These are phyloP conservation scores for Calycina marina DNA, from an alignment of 2,329 filamentous ascomycete species.

Conservation along the genomic window DNA sequence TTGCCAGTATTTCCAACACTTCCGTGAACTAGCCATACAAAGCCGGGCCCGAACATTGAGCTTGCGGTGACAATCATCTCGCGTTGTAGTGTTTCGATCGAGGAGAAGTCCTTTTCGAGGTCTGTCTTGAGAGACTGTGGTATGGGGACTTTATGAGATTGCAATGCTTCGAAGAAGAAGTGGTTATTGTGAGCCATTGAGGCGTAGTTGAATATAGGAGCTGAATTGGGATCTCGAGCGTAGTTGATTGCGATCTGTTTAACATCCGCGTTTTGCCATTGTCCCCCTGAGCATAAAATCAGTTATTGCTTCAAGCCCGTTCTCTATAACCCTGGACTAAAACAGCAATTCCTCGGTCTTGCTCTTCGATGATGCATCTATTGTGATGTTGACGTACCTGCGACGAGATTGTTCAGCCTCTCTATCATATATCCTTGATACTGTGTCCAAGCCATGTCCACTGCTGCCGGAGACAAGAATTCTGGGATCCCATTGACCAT, in stretches of 20 bases:
- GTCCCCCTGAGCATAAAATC: slow-evolving; percentile 10
- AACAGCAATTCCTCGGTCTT: too few relatives aligned
- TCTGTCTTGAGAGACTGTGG: slow-evolving; percentile 38
- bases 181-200: slow-evolving; percentile 90
- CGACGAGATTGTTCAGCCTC: slow-evolving; percentile 60
- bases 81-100: slow-evolving; percentile 63
- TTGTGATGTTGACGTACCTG: slow-evolving; percentile 54
- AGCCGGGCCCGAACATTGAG: slow-evolving; percentile 93
- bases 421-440: slow-evolving; percentile 65
- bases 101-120: slow-evolving; percentile 62
- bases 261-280: slow-evolving; percentile 19
- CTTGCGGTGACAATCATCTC: slow-evolving; percentile 70
- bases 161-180: slow-evolving; percentile 59
- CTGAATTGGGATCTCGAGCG: slow-evolving; percentile 63
- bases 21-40: slow-evolving; percentile 91
- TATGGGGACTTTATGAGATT: slow-evolving; percentile 33
- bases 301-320: too few relatives aligned
- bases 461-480: slow-evolving; percentile 55
- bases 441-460: slow-evolving; percentile 64
- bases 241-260: slow-evolving; percentile 59
- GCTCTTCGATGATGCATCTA: too few relatives aligned
- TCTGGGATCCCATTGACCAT: slow-evolving; percentile 46
- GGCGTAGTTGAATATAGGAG: slow-evolving; percentile 85
- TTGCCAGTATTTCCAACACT: slow-evolving; percentile 27
- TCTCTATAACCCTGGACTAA: too few relatives aligned